Evolutionary conservation across 176 grass and related monocot genomes (phyloP), one percentile per base, ranked within the genome.

Genomic region (Coix lacrymajobi): DNA sequence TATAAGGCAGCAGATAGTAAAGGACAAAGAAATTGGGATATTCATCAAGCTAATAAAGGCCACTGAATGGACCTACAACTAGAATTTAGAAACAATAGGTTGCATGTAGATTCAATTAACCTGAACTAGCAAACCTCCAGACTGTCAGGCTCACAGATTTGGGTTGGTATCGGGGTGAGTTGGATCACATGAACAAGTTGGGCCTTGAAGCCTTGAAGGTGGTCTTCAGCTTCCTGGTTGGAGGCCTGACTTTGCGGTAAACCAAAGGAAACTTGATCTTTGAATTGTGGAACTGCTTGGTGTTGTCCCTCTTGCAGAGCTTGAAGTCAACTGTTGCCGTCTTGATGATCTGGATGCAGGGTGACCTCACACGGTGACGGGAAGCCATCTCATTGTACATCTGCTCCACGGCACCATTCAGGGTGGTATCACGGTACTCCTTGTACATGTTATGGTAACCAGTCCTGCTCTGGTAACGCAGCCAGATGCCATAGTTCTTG

Each of bases 361-460:
- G 91, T 9, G 73, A 79, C 66, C 96, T 83, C 63, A 99, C 96
- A 0, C 97, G 90, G 75, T 99, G 93, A 11, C 97, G 89, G 7
- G 97, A 99, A 1, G 93, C 97, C 93, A 99, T 99, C 83, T 99
- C 97, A 1, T 80, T 90, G 70, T 96, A 92, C 97, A 99, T 96
- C 70, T 99, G 97, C 65, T 92, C 93, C 2, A 99, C 97, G 0
- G 81, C 87, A 11, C 93, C 97, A 28, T 99, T 99, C 1, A 99
- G 66, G 38, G 97, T 92, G 10, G 93, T 99, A 75, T 99, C 93
- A 49, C 89, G 93, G 83, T 80, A 96, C 48, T 99, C 97, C 91
- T 96, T 99, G 85, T 99, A 96, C 97, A 99, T 96, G 83, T 99
- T 94, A 51, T 99, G 97, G 66, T 99, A 99, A 8, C 97, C 97